phyloP scores from a whole-genome alignment of 768 basidiomycete species.

The Auricularia auricula-judae region DNA sequence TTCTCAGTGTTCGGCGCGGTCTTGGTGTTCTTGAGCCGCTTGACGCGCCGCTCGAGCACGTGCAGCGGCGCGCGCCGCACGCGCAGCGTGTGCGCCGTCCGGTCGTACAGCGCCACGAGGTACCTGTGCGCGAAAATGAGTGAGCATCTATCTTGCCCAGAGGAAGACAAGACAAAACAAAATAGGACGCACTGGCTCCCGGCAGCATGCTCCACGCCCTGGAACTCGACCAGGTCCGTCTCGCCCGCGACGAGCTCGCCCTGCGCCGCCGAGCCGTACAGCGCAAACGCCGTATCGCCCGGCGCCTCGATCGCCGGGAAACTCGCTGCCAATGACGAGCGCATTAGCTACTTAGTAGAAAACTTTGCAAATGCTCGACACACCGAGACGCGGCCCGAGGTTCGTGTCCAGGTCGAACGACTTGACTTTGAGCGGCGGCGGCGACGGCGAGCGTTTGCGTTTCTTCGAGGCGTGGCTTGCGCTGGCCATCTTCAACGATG shows the following conservation, averaged over 20 bases:
- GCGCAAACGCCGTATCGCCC: slow-evolving; percentile 45
- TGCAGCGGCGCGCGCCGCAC: slow-evolving; percentile 59
- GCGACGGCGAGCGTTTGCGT: background rate
- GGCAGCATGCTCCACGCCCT: slow-evolving; percentile 46
- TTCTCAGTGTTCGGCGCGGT: slow-evolving; percentile 42
- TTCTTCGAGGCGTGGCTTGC: background rate
- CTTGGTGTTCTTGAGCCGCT: slow-evolving; percentile 62
- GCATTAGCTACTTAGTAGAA: too few species aligned
- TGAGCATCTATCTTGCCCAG: too few species aligned
- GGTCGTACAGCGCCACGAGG: slow-evolving; percentile 73
- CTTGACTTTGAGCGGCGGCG: background rate
- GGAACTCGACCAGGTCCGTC: slow-evolving; percentile 74
- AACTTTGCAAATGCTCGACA: background rate
- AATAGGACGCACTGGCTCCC: slow-evolving; percentile 21
- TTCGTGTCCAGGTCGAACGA: background rate
- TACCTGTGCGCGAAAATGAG: slow-evolving; percentile 39
- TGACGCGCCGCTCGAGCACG: slow-evolving; percentile 67
- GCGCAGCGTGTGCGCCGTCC: slow-evolving; percentile 55
- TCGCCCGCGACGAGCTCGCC: slow-evolving; percentile 61
- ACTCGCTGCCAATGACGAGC: slow-evolving; percentile 26
- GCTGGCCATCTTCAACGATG: too few species aligned
- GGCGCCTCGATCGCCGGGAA: slow-evolving; percentile 60
- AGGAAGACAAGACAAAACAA: too few species aligned
- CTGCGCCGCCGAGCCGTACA: slow-evolving; percentile 35
- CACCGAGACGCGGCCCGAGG: background rate